Evolutionary conservation across 2,329 filamentous ascomycete genomes (phyloP), one percentile per base, ranked within the genome.

Genomic region (Clonostachys rhizophaga): DNA sequence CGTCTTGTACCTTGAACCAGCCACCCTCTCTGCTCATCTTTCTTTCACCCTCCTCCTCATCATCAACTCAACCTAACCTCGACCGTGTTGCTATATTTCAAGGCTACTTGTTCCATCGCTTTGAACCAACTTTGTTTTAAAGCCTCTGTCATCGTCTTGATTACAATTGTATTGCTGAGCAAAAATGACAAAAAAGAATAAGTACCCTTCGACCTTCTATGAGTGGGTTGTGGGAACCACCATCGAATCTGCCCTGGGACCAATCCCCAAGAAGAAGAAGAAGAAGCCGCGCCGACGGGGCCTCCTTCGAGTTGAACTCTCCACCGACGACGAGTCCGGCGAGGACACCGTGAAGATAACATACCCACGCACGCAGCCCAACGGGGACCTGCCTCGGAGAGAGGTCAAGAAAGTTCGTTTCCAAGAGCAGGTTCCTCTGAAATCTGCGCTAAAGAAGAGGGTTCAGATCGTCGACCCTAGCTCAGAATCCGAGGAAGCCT

Each of bases 261-360:
- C 58, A 6, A 47, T 55, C 5, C 55, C 58, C 11, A 56, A 55
- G 42, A 59, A 59, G 18, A 48, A 51, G 36, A 56, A 47, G 17
- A 55, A 45, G 17, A 59, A 47, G 45, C 53, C 51, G 37, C 55
- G 62, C 8, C 40, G 45, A 8, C 46, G 46, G 42, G 61, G 62
- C 16, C 58, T 70, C 11, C 55, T 74, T 48, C 66, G 57, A 18
- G 55, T 77, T 34, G 65, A 72, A 45, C 56, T 77, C 2, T 64
- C 68, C 13, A 78, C 76, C 11, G 75, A 81, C 50, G 75, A 79
- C 40, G 74, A 77, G 47, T 68, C 66, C n/a, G 69, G 72, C 8
- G 64, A 69, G 24, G 76, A 81, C 45, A 71, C 66, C 4, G 58
- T 79, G 46, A 67, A 60, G 16, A 58, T 81, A 36, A 75, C 72